Base-by-base conservation (phyloP, 495 filamentous ascomycete species). In the Letharia lupina region DNA sequence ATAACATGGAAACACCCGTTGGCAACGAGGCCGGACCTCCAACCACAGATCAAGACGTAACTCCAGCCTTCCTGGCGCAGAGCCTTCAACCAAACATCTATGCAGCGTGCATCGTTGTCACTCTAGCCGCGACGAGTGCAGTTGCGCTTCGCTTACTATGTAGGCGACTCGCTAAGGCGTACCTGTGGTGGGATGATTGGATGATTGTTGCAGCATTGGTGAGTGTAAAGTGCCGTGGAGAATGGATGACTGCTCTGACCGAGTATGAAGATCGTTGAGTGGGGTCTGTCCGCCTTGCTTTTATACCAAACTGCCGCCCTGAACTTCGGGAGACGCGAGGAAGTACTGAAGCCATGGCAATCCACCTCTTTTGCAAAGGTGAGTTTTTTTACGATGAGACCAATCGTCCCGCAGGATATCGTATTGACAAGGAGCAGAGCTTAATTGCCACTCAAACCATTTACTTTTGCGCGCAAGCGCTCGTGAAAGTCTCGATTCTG, bases 361-460 rank as follows among this genome's bases (percentile, higher is more conserved):
- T 31, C 44, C 16, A n/a, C 35, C 39, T 28, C 20, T 35, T 61
- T 41, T 18, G 35, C 41, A 28, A 23, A 18, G 44, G 52, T 61
- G 59, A 44, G 59, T n/a, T 28, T 28, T 28, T 28, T 28, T 28
- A 28, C 20, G 45, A 48, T 61, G 11, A 16, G 9, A 44, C 11
- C 10, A 8, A n/a, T 18, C 39, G 39, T 28, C 15, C 7, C 42
- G 23, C 15, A 42, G 39, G 7, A 4, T 44, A 33, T 42, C 20
- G 7, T 18, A 18, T 20, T 61, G 44, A 33, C 47, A 63, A 31
- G 16, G 15, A 39, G 59, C 56, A 80, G 78, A 75, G 79, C 67
- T 80, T 80, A 73, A 70, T 81, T 23, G 75, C 76, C 59, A 78
- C 77, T 66, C 75, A 81, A 70, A 75, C 78, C 66, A 74, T 76